Evolutionary conservation across 176 grass and related monocot species (phyloP).

Genomic region (Aegilops sharonensis): DNA sequence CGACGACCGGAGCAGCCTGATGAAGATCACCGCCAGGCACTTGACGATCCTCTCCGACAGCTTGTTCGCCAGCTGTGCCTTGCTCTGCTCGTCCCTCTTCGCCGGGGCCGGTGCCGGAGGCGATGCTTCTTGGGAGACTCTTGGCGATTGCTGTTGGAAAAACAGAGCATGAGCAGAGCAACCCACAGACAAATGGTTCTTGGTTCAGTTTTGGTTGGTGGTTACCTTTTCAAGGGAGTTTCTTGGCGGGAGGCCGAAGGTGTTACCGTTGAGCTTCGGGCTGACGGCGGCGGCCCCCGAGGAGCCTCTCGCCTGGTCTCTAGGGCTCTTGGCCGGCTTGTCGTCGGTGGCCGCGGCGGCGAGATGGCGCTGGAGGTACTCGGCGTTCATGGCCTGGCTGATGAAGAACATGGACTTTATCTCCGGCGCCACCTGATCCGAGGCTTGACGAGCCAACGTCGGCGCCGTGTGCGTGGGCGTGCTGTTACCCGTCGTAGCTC

Average conservation of each 20-base stretch:
- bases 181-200: background rate
- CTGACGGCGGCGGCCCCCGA: conserved; percentile 6
- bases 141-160: conserved; percentile 2
- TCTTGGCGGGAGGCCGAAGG: conserved; percentile 26
- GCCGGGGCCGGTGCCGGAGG: background rate
- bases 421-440: conserved; percentile 28
- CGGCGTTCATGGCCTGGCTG: conserved; percentile 81
- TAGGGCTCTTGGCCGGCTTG: conserved; percentile 1
- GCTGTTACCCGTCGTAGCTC: background rate
- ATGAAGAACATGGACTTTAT: conserved; percentile 95
- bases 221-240: conserved; percentile 30
- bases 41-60: conserved; percentile 92
- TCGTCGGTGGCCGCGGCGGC: background rate
- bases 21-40: conserved; percentile 80
- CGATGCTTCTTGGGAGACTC: conserved; percentile 11
- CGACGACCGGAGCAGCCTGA: conserved; percentile 69
- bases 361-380: conserved; percentile 53
- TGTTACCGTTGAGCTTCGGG: conserved; percentile 25
- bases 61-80: conserved; percentile 61
- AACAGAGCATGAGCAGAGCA: background rate
- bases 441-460: background rate
- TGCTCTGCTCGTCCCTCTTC: conserved; percentile 1
- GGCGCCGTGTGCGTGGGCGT: background rate
- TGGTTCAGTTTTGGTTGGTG: background rate
- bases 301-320: conserved; percentile 19